Conservation (phyloP, 148 eudicot species). For the Cornus controversa region DNA sequence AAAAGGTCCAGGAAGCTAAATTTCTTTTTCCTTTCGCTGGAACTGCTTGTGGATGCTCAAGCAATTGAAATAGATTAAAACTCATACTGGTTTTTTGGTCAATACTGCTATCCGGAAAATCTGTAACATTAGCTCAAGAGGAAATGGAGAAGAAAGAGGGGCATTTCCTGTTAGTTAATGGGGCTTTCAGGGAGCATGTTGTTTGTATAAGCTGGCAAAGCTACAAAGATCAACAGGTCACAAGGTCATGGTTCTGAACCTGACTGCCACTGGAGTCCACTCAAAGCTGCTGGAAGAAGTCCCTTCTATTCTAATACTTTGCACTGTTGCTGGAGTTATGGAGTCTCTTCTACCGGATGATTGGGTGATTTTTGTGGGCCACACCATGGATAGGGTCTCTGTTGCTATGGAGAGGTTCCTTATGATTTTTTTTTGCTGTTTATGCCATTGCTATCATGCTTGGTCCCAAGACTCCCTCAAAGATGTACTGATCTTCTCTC, state of each 20-base stretch:
- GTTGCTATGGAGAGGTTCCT: constrained; percentile 30
- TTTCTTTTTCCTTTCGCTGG: no score
- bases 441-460: constrained; percentile 27
- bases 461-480: constrained; percentile 10
- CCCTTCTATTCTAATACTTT: constrained; percentile 2
- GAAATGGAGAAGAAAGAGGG: no score
- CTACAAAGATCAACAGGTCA: constrained; percentile 28
- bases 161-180: constrained; percentile 37
- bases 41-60: no score
- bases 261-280: constrained; percentile 32
- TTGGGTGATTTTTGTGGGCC: constrained; percentile 30
- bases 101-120: no score
- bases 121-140: no score
- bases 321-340: constrained; percentile 31
- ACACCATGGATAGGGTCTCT: constrained; percentile 28
- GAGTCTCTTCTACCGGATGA: constrained; percentile 14
- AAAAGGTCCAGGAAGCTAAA: no score
- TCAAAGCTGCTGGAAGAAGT: constrained; percentile 20
- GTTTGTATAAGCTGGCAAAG: constrained; percentile 38
- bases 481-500: constrained; percentile 20
- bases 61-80: no score
- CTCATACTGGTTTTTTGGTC: no score
- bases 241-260: constrained; percentile 28
- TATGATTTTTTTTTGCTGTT: constrained; percentile 23
- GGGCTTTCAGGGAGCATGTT: constrained; percentile 47